These are phyloP conservation scores for Nakazawaea wickerhamii DNA, from an alignment of 805 yeast genomes.

Conservation along the genomic window DNA sequence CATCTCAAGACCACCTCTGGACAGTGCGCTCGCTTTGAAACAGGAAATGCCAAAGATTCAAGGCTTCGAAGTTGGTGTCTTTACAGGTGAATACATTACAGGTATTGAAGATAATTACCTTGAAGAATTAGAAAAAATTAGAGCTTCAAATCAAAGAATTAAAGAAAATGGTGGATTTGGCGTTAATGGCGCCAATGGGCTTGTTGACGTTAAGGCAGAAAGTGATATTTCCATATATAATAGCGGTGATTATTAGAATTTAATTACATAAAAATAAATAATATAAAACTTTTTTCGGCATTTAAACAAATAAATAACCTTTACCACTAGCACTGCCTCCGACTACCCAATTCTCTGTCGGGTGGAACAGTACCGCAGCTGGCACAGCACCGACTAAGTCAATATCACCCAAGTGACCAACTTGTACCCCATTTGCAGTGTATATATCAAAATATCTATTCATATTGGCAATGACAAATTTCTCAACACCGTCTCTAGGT, in stretches of 20 bases:
- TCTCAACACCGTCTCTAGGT: slow-evolving; percentile 68
- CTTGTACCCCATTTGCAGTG: slow-evolving; percentile 65
- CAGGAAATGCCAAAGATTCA: slow-evolving; percentile 31
- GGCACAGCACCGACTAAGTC: slow-evolving; percentile 81
- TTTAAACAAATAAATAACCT: slow-evolving; percentile 50
- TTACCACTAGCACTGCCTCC: slow-evolving; percentile 97
- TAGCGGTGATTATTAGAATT: slow-evolving; percentile 42
- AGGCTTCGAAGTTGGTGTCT: slow-evolving; percentile 92
- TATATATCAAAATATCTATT: slow-evolving; percentile 81
- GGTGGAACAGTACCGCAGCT: slow-evolving; percentile 82
- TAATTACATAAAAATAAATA: background rate
- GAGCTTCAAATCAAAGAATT: slow-evolving; percentile 69
- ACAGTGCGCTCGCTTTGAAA: slow-evolving; percentile 18
- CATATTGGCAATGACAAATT: slow-evolving; percentile 93
- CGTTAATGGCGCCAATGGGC: slow-evolving; percentile 31
- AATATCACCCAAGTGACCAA: slow-evolving; percentile 64
- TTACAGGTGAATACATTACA: slow-evolving; percentile 92
- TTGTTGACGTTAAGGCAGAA: slow-evolving; percentile 75
- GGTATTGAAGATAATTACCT: slow-evolving; percentile 84
- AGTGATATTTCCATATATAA: slow-evolving; percentile 53
- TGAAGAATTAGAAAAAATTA: slow-evolving; percentile 71
- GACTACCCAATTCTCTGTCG: slow-evolving; percentile 79
- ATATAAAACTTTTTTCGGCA: background rate
- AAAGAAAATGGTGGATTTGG: slow-evolving; percentile 33
- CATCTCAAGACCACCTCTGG: slow-evolving; percentile 10